Evolutionary conservation across 306 rosid species (phyloP).

Genomic region (Dicorynia guianensis): DNA sequence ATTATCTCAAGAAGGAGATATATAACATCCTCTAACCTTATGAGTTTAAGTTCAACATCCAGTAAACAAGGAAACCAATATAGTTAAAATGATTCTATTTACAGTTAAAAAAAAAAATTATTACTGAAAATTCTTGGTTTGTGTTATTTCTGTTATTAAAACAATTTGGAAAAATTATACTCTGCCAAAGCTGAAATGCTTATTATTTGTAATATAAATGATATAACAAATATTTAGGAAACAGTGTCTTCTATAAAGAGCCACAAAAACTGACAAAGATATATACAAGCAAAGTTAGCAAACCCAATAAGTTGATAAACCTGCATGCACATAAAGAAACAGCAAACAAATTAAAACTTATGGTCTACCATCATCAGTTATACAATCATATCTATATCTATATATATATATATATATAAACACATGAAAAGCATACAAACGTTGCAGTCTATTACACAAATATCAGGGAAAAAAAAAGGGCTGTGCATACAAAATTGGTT

Average conservation of each 20-base stretch:
- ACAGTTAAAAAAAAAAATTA: too few species aligned
- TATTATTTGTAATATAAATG: neutral
- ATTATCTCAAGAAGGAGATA: constrained; percentile 2
- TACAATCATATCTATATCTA: too few species aligned
- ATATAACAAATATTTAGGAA: neutral
- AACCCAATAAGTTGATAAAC: neutral
- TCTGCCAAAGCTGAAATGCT: constrained; percentile 25
- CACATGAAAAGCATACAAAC: neutral
- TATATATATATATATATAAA: too few species aligned
- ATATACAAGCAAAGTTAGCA: constrained; percentile 12
- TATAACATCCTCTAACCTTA: constrained; percentile 26
- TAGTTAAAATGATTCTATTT: constrained; percentile 6
- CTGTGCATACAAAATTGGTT: constrained; percentile 29
- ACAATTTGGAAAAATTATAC: constrained; percentile 22
- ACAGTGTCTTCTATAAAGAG: constrained; percentile 22
- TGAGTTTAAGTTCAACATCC: constrained; percentile 26
- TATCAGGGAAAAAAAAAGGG: constrained; percentile 28
- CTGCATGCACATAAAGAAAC: constrained; percentile 22
- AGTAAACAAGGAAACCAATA: constrained; percentile 30
- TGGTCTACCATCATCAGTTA: constrained; percentile 23
- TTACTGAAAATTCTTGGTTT: neutral
- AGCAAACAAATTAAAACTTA: constrained; percentile 21
- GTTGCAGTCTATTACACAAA: constrained; percentile 23
- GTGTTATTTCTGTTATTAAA: constrained; percentile 9
- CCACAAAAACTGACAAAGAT: constrained; percentile 28